Conservation (phyloP, 352 stramenopile species). For the Phytophthora pinifolia region DNA sequence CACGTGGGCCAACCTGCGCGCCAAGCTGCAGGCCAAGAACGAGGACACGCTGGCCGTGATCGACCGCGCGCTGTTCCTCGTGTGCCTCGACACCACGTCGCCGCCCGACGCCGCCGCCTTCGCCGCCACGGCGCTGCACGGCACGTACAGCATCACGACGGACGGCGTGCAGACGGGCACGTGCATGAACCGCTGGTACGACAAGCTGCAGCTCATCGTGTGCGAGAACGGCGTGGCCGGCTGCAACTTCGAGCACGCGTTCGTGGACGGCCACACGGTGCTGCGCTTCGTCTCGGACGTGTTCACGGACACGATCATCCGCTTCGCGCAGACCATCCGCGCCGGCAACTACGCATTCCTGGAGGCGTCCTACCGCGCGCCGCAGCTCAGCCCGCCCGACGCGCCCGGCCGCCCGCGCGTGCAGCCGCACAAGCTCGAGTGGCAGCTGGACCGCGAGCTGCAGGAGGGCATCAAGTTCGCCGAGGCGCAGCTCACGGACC, state of each 20-base stretch:
- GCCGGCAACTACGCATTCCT: constrained; percentile 73
- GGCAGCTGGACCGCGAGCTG: constrained; percentile 81
- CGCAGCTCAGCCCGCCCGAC: constrained; percentile 47
- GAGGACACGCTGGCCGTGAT: constrained; percentile 88
- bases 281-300: constrained; percentile 89
- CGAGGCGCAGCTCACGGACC: constrained; percentile 92
- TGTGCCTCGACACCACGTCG: constrained; percentile 93
- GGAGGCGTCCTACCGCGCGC: constrained; percentile 71
- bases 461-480: constrained; percentile 91
- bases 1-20: constrained; percentile 89
- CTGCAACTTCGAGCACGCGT: constrained; percentile 98
- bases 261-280: constrained; percentile 97
- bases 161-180: constrained; percentile 83
- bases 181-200: constrained; percentile 97
- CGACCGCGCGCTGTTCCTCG: constrained; percentile 93
- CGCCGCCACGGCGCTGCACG: constrained; percentile 89
- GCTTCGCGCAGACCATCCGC: constrained; percentile 94
- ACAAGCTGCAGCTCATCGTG: constrained; percentile 97
- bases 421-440: constrained; percentile 91
- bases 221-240: constrained; percentile 93
- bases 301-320: constrained; percentile 91
- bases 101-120: constrained; percentile 78
- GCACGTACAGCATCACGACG: constrained; percentile 88
- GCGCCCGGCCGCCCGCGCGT: constrained; percentile 45
- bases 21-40: constrained; percentile 73